Base-by-base conservation (phyloP, 2,329 filamentous ascomycete genomes). In the Colletotrichum sp. region DNA sequence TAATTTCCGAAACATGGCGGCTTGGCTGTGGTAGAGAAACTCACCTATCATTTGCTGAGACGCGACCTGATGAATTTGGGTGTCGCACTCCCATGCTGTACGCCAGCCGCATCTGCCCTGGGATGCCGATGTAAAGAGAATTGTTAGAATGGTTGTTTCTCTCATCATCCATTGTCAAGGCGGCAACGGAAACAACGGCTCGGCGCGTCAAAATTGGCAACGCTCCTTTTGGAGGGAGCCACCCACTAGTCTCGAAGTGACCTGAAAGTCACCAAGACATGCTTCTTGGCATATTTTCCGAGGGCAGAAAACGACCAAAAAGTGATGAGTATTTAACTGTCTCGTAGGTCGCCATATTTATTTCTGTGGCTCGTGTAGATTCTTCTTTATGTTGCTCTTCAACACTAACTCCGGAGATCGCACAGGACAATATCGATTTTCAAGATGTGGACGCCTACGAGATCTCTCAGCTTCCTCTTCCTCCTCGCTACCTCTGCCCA, bases 91-190 rank as follows among this genome's bases (percentile, higher is more conserved):
- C 8, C 10, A 52, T 21, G 12, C 12, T 52, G 43, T 24, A 21
- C 10, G n/a, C 4, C n/a, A 52, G 43, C 43, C n/a, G n/a, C n/a
- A 52, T 21, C 6, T 52, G n/a, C 0, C n/a, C n/a, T 13, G 43
- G 10, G 43, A 21, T 0, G n/a, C 10, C n/a, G 6, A 12, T 0
- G 10, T 13, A 13, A 13, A 52, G 43, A 52, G 6, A 52, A 21
- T 21, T 13, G 1, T 7, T 6, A 21, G 12, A 4, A 13, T 7
- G 10, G n/a, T 8, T 21, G 43, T 21, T 21, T 13, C n/a, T 48
- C 6, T 8, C 10, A 13, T 8, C n/a, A 24, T 52, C 10, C n/a
- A 21, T 13, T 21, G n/a, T 12, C 43, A 52, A 21, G n/a, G 12
- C n/a, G n/a, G 43, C 43, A 52, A 1, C 43, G 43, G n/a, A 21